phyloP scores from a whole-genome alignment of 768 basidiomycete species.

The Sporobolomyces phaffii region DNA sequence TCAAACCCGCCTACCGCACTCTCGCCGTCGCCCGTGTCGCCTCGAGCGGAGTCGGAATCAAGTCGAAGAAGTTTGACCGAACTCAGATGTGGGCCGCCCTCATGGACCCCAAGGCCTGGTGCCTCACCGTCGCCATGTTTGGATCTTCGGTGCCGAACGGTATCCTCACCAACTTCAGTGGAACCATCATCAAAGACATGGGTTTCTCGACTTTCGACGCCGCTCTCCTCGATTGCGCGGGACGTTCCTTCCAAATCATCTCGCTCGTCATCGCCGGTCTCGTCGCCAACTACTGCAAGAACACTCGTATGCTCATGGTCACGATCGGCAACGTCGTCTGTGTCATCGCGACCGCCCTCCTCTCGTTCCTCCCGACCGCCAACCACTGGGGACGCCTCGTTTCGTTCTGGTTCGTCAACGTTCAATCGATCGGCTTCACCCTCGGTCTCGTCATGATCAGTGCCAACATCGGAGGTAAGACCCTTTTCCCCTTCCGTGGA shows the following conservation, averaged over 20 bases:
- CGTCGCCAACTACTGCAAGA: slow-evolving; percentile 34
- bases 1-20: slow-evolving; percentile 42
- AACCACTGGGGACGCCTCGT: slow-evolving; percentile 44
- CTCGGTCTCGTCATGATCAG: slow-evolving; percentile 48
- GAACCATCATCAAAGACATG: slow-evolving; percentile 45
- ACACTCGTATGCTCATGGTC: slow-evolving; percentile 44
- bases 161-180: slow-evolving; percentile 46
- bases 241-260: slow-evolving; percentile 46
- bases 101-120: slow-evolving; percentile 44
- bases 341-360: slow-evolving; percentile 44
- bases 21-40: slow-evolving; percentile 47
- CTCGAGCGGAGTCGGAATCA: slow-evolving; percentile 44
- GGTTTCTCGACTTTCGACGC: slow-evolving; percentile 42
- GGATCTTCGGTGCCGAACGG: slow-evolving; percentile 46
- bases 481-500: no score
- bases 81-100: slow-evolving; percentile 43
- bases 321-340: slow-evolving; percentile 43
- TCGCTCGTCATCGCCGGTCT: slow-evolving; percentile 46
- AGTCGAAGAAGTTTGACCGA: slow-evolving; percentile 45
- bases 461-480: slow-evolving; percentile 38
- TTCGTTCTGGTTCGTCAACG: slow-evolving; percentile 43
- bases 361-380: slow-evolving; percentile 46
- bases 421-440: slow-evolving; percentile 46
- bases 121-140: slow-evolving; percentile 46
- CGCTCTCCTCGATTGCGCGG: slow-evolving; percentile 46